Evolutionary conservation across 331 rosid species (phyloP).

Genomic region (Pyrus hybrid): DNA sequence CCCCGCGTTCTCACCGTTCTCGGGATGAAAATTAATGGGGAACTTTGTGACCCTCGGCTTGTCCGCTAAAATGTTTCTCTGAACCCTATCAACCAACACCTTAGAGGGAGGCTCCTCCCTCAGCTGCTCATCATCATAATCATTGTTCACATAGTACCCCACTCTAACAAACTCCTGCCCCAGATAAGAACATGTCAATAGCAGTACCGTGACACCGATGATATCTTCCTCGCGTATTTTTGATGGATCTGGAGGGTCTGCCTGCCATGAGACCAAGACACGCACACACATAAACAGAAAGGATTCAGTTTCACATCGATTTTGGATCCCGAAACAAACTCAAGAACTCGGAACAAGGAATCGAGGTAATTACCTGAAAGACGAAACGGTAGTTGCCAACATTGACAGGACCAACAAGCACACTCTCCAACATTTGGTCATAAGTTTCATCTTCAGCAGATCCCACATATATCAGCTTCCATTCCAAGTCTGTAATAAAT

Average conservation of each 20-base stretch:
- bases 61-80: conserved; percentile 85
- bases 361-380: conserved; percentile 44
- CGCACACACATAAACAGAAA: neutral
- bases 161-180: conserved; percentile 87
- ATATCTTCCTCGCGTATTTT: conserved; percentile 95
- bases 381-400: conserved; percentile 88
- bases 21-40: conserved; percentile 91
- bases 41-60: conserved; percentile 91
- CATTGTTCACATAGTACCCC: conserved; percentile 93
- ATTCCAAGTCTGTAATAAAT: conserved; percentile 20
- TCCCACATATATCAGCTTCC: conserved; percentile 70
- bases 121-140: conserved; percentile 84
- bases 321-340: no score
- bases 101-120: conserved; percentile 90
- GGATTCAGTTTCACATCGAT: neutral
- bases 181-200: conserved; percentile 79
- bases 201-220: conserved; percentile 74
- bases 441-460: conserved; percentile 46
- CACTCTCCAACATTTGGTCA: conserved; percentile 31
- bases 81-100: conserved; percentile 64
- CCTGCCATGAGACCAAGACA: conserved; percentile 31
- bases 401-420: conserved; percentile 91
- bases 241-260: conserved; percentile 86
- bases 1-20: conserved; percentile 31
- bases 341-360: neutral